Evolutionary conservation across 2,329 filamentous ascomycete species (phyloP).

Genomic region (Scedosporium boydii): DNA sequence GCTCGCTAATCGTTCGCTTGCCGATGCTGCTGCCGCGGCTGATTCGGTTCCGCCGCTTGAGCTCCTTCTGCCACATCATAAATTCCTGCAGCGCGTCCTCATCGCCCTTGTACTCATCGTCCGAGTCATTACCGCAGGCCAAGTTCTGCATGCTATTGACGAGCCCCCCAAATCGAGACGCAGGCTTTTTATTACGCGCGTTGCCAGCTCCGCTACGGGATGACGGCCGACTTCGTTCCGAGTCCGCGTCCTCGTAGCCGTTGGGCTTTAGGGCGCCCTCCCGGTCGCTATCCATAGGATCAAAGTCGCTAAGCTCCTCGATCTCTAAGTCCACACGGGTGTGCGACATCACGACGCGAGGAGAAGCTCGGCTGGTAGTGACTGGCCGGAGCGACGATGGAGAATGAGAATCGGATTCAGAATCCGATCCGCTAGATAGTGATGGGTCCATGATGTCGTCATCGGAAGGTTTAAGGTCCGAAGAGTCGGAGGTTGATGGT

Average conservation of each 20-base stretch:
- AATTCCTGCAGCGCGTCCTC: constrained; percentile 37
- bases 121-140: constrained; percentile 27
- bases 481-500: neutral
- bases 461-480: neutral
- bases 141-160: constrained; percentile 35
- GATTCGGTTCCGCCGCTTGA: constrained; percentile 34
- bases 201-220: constrained; percentile 15
- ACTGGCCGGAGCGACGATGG: neutral
- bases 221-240: constrained; percentile 29
- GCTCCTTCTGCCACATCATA: constrained; percentile 24
- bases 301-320: constrained; percentile 35
- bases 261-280: constrained; percentile 34
- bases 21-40: constrained; percentile 44
- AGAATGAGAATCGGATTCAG: constrained; percentile 9
- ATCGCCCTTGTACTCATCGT: constrained; percentile 45
- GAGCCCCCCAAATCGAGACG: constrained; percentile 24
- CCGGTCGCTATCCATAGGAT: constrained; percentile 33
- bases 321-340: constrained; percentile 22
- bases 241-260: constrained; percentile 34
- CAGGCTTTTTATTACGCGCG: constrained; percentile 11
- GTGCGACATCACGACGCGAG: constrained; percentile 1
- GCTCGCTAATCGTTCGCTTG: constrained; percentile 44
- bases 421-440: constrained; percentile 5
- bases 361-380: neutral
- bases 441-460: constrained; percentile 1